Base-by-base conservation (phyloP, 441 rosid genomes). In the Gossypium trilobum region DNA sequence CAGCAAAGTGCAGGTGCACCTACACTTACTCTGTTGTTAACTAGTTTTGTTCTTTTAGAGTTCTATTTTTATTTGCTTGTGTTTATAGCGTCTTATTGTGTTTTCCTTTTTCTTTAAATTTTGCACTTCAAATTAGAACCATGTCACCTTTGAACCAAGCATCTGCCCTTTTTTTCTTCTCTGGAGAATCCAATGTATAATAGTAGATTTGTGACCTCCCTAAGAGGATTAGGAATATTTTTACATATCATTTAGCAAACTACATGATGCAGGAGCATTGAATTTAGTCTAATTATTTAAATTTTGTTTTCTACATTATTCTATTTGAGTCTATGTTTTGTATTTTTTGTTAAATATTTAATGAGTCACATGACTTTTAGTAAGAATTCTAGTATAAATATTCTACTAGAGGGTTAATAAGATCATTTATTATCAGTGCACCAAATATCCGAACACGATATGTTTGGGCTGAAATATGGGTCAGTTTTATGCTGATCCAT, bases 1-100 rank as follows among this genome's bases (percentile, higher is more conserved):
- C 93, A 90, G 73, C 96, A 90, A 80, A 90, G 91, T 84, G 91
- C 96, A 70, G 96, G 96, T 90, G 72, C 56, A 77, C 56, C 3
- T 5, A 48, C 64, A 46, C 60, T 75, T 20, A 29, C 44, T 50
- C 27, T 33, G 11, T 17, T 25, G 16, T n/a, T 52, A 6, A 56
- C 50, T 6, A 5, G 25, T 39, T 65, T 60, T 44, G 13, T 48
- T 20, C 39, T 66, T 44, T 66, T 22, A n/a, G 36, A 66, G 36
- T 16, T 6, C 46, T 36, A 46, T 46, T 66, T 48, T 29, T 66
- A 0, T 46, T 48, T 52, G 5, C 48, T 51, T 60, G 5, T 2
- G 17, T 59, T 64, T 74, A 19, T 25, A 9, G 16, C 8, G 71
- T 63, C 5, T 59, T 44, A 11, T n/a, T 5, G 44, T 14, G 25